Base-by-base conservation (phyloP, 768 basidiomycete genomes). In the Suillus alpinus region DNA sequence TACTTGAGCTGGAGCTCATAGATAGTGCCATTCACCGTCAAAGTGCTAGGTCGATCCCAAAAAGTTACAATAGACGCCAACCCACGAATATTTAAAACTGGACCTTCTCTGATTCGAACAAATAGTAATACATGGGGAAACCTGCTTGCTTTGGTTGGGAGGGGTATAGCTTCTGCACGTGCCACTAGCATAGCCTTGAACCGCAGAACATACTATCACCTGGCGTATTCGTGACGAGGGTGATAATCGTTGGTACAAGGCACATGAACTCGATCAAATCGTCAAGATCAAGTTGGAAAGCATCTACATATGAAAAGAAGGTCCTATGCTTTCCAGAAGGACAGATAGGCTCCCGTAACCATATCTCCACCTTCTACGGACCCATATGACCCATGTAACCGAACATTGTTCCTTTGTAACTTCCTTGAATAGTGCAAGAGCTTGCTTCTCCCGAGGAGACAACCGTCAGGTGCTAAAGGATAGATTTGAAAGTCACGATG, bases 1-100 rank as follows among this genome's bases (percentile, higher is more conserved):
- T 74, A 47, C 73, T 68, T 12, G 73, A 74, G 32, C 53, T 37
- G 18, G 53, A 18, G 37, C 34, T 20, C 34, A 37, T 26, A 9
- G 52, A 36, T 36, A 53, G 36, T 23, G 52, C 52, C 52, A 53
- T 53, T 37, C 36, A 53, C 52, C 14, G 34, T 32, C 18, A 32
- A 32, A n/a, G 31, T 49, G 14, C 46, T n/a, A n/a, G 47, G 49
- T 50, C 18, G 49, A 32, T 50, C 49, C n/a, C 49, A 50, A 50
- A 47, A 50, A 31, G 49, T 50, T 50, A 12, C 31, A n/a, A n/a
- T n/a, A 50, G 29, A 32, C 49, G 49, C 49, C 31, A 50, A 32
- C 49, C 49, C 49, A 50, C 49, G 49, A 32, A 50, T 50, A 50
- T 50, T 50, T 49, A 49, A 49, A 46, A 31, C 31, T 50, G n/a